phyloP scores from a whole-genome alignment of 345 rosid species.

The Euphorbia pulcherrima region DNA sequence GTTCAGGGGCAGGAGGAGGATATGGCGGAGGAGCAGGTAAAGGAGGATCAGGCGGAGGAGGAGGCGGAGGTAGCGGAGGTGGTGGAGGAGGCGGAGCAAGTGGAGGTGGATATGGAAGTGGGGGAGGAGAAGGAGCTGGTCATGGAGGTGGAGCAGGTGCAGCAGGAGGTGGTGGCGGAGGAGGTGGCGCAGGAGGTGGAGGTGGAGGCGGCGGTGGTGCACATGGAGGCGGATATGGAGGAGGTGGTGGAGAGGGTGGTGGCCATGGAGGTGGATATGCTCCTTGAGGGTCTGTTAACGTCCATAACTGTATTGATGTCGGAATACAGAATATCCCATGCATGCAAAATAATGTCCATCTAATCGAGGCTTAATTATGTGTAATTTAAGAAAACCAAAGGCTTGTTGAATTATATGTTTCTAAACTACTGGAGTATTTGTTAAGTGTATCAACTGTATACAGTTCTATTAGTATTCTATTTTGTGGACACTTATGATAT shows the following conservation, averaged over 20 bases:
- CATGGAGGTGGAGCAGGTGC: background rate
- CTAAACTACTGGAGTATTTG: no score
- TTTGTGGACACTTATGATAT: background rate
- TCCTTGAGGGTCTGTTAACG: background rate
- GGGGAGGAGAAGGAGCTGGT: background rate
- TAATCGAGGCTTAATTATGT: constrained; percentile 8
- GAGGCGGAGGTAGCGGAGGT: constrained; percentile 9
- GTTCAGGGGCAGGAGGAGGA: constrained; percentile 4
- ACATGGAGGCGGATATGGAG: background rate
- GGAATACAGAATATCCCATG: background rate
- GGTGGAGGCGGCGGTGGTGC: background rate
- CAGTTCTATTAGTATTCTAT: no score
- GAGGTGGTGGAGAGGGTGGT: background rate
- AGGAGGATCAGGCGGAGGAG: constrained; percentile 7
- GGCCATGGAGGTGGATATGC: constrained; percentile 38
- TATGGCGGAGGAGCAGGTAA: background rate
- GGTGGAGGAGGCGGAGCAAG: constrained; percentile 12
- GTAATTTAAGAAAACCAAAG: background rate
- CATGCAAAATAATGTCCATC: background rate
- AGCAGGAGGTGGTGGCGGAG: background rate
- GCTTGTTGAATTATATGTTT: background rate
- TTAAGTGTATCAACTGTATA: background rate
- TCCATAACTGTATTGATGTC: background rate
- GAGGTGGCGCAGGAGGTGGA: background rate
- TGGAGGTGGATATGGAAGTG: background rate